These are phyloP conservation scores for Strobilomyces echinocephalus DNA, from an alignment of 768 basidiomycete species.

Conservation along the genomic window DNA sequence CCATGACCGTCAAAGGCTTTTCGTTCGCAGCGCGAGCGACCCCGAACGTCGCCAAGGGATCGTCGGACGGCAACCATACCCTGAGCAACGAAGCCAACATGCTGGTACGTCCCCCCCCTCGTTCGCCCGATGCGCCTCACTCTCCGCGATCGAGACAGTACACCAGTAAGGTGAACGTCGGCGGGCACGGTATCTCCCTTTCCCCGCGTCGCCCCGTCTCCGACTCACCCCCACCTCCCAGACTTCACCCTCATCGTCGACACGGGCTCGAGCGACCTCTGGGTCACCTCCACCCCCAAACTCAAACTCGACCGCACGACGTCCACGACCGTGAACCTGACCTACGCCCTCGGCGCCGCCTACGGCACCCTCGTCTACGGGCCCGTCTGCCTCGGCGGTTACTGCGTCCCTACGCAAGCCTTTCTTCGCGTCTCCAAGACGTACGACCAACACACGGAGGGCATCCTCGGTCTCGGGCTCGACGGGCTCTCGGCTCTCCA, in stretches of 20 bases:
- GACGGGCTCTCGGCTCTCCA: slow-evolving; percentile 21
- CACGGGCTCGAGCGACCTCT: slow-evolving; percentile 31
- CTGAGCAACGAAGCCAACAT: slow-evolving; percentile 23
- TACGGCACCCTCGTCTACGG: slow-evolving; percentile 35
- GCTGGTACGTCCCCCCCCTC: slow-evolving; percentile 18
- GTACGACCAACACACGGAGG: slow-evolving; percentile 12
- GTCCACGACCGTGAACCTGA: slow-evolving; percentile 26
- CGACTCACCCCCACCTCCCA: slow-evolving; percentile 2
- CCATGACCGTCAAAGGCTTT: slow-evolving; percentile 12
- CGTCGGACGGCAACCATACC: slow-evolving; percentile 19
- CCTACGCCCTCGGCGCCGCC: slow-evolving; percentile 39
- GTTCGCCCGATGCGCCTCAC: neutral
- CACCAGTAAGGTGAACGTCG: slow-evolving; percentile 27
- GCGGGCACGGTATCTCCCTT: slow-evolving; percentile 22
- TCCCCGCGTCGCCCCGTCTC: neutral
- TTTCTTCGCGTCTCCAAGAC: slow-evolving; percentile 23
- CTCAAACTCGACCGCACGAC: slow-evolving; percentile 30
- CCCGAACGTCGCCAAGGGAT: slow-evolving; percentile 14
- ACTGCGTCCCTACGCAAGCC: slow-evolving; percentile 26
- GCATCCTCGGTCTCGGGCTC: slow-evolving; percentile 28
- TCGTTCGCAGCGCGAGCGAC: slow-evolving; percentile 20
- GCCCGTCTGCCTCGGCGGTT: slow-evolving; percentile 33
- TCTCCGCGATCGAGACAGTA: slow-evolving; percentile 15
- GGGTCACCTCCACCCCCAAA: slow-evolving; percentile 18
- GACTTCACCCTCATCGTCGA: slow-evolving; percentile 28